These are phyloP conservation scores for Saccharum hybrid DNA, from an alignment of 202 grass and related monocot genomes.

Conservation along the genomic window DNA sequence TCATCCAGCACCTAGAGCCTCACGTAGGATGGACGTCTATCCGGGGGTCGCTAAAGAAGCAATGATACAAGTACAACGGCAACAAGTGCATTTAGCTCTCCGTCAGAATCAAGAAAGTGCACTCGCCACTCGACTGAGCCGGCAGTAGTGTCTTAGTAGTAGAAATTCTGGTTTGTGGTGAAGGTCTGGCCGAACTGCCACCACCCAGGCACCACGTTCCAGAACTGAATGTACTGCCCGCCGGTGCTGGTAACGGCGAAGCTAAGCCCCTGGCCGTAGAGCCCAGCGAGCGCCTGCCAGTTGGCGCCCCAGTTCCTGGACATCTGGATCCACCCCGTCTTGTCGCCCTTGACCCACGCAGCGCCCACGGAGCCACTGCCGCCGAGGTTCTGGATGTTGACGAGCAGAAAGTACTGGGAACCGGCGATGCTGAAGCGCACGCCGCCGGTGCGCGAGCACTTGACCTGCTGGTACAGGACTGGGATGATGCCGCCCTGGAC, in stretches of 20 bases:
- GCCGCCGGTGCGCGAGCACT: constrained; percentile 59
- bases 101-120: too few species aligned
- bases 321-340: constrained; percentile 56
- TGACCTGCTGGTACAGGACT: constrained; percentile 25
- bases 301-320: constrained; percentile 78
- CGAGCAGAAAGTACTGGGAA: constrained; percentile 65
- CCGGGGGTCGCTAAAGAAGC: too few species aligned
- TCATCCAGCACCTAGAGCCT: too few species aligned
- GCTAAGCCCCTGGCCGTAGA: constrained; percentile 52
- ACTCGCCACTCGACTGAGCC: too few species aligned
- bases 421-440: constrained; percentile 61
- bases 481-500: neutral
- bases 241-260: constrained; percentile 55
- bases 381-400: constrained; percentile 70
- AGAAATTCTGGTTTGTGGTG: constrained; percentile 48
- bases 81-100: too few species aligned
- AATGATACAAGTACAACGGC: too few species aligned
- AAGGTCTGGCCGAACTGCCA: constrained; percentile 77
- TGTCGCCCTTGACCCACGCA: constrained; percentile 48
- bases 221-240: constrained; percentile 55
- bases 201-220: constrained; percentile 32
- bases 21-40: too few species aligned
- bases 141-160: constrained; percentile 4
- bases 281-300: constrained; percentile 56
- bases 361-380: constrained; percentile 58